These are phyloP conservation scores for Leucocoprinus leucothites DNA, from an alignment of 768 basidiomycete genomes.

Conservation along the genomic window DNA sequence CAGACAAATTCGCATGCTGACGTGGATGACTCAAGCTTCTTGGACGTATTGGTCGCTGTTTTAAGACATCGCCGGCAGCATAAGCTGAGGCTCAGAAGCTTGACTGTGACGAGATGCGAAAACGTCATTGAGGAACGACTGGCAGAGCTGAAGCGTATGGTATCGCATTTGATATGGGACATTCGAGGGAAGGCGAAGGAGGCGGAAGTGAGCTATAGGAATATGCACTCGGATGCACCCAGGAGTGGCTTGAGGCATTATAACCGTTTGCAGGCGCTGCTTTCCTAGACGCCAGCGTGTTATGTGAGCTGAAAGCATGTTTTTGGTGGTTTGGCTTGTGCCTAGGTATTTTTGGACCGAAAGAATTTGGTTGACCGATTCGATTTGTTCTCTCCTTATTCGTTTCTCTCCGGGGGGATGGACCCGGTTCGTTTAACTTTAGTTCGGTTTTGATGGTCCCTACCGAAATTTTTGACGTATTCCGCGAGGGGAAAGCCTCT, in stretches of 20 bases:
- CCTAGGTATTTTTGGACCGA: slow-evolving; percentile 8
- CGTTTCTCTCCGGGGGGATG: too few species aligned
- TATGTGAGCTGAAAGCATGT: too few species aligned
- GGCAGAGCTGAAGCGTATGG: slow-evolving; percentile 22
- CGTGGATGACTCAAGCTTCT: slow-evolving; percentile 38
- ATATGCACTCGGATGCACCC: slow-evolving; percentile 16
- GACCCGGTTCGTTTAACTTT: too few species aligned
- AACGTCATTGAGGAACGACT: slow-evolving; percentile 24
- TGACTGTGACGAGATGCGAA: slow-evolving; percentile 32
- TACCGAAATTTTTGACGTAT: too few species aligned
- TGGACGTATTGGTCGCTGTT: slow-evolving; percentile 33
- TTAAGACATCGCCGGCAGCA: slow-evolving; percentile 28
- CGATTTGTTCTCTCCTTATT: background rate
- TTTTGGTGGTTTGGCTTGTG: slow-evolving; percentile 6
- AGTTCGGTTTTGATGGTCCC: too few species aligned
- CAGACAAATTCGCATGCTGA: slow-evolving; percentile 32
- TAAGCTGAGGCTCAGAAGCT: slow-evolving; percentile 26
- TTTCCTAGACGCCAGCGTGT: too few species aligned
- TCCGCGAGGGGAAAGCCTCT: too few species aligned
- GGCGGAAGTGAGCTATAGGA: slow-evolving; percentile 27
- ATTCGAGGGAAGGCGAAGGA: slow-evolving; percentile 24
- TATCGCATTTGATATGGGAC: slow-evolving; percentile 34
- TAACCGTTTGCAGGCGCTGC: slow-evolving; percentile 28
- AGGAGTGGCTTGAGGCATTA: slow-evolving; percentile 27
- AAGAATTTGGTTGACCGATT: too few species aligned